Evolutionary conservation across 169 alveolate genomes (phyloP), one percentile per base, ranked within the genome.

Genomic region (Miamiensis avidus): DNA sequence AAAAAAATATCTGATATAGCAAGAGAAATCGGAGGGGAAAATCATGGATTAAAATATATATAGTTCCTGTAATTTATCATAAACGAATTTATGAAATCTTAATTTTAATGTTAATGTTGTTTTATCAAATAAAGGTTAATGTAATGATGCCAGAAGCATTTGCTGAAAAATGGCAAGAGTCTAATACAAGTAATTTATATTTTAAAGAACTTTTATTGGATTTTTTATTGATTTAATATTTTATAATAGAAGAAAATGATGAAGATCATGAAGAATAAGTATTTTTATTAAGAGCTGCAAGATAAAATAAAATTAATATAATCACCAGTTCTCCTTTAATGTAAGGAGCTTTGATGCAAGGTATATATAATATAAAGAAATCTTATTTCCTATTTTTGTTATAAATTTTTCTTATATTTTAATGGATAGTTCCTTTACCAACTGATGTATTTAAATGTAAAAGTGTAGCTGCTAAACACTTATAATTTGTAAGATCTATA

Each of bases 91-190:
- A 49, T 28, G 65, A 79, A 1, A 0, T 16, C 26, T 0, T n/a
- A 49, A 31, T 78, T 27, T 34, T n/a, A 1, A 78, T 15, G 27
- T 25, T 33, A 25, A 33, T 78, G 25, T 29, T 11, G 31, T 75
- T 29, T 29, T 34, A 33, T 33, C n/a, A 32, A 27, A 0, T 32
- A 0, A 33, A 76, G 78, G 74, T 86, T 31, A 91, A 90, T 81
- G 89, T 93, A 0, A 82, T 84, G 86, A 94, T 94, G 96, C 95
- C 96, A 28, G 96, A 94, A 88, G 95, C 95, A n/a, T 88, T 92
- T 81, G 77, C 86, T 65, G 93, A 93, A 69, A 83, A 79, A 72
- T 94, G 96, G 97, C 88, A 94, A 81, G 87, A 84, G 29, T 88
- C 27, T 49, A 49, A 20, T 49, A 20, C 4, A 49, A 20, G 69